Percentiles rank a stretch among this genome's conserved stretches.
These are phyloP conservation scores for Aspergillus pseudoviridinutans DNA, from an alignment of 2,329 filamentous ascomycete genomes.

Conservation along the genomic window DNA sequence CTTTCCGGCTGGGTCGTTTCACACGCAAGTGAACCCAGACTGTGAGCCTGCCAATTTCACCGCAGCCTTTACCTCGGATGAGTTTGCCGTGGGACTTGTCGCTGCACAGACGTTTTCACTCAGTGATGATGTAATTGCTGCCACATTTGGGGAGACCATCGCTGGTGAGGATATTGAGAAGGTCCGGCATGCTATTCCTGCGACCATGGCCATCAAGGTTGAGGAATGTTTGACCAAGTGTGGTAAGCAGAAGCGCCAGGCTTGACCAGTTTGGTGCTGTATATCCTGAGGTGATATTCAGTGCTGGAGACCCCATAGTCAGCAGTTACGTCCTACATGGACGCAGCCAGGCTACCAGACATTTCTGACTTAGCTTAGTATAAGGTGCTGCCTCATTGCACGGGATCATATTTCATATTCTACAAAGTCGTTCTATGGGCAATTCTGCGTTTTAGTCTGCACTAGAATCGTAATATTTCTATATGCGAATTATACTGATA, in stretches of 20 bases:
- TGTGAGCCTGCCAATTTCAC: slow-evolving; percentile 22
- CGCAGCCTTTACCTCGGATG: slow-evolving; percentile 19
- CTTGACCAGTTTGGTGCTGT: background rate
- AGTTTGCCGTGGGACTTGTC: slow-evolving; percentile 19
- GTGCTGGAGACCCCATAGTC: background rate
- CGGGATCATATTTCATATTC: too few relatives aligned
- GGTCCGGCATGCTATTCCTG: slow-evolving; percentile 15
- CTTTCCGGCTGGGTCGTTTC: slow-evolving; percentile 23
- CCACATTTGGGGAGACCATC: slow-evolving; percentile 18
- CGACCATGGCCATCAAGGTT: slow-evolving; percentile 14
- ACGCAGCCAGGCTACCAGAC: background rate
- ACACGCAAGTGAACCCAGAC: slow-evolving; percentile 24
- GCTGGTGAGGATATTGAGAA: slow-evolving; percentile 20
- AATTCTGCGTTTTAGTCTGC: too few relatives aligned
- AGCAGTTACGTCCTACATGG: background rate
- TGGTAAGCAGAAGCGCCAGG: slow-evolving; percentile 16
- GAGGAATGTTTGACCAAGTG: slow-evolving; percentile 24
- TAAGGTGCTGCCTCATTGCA: too few relatives aligned
- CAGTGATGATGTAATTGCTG: slow-evolving; percentile 17
- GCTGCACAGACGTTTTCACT: slow-evolving; percentile 16
- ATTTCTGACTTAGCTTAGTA: background rate
- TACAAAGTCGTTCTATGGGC: too few relatives aligned
- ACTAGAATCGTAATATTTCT: too few relatives aligned
- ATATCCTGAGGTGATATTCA: background rate
- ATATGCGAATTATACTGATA: too few relatives aligned